These are phyloP conservation scores for Helicostylum pulchrum DNA, from an alignment of 192 early-diverging fungal genomes.

Conservation along the genomic window DNA sequence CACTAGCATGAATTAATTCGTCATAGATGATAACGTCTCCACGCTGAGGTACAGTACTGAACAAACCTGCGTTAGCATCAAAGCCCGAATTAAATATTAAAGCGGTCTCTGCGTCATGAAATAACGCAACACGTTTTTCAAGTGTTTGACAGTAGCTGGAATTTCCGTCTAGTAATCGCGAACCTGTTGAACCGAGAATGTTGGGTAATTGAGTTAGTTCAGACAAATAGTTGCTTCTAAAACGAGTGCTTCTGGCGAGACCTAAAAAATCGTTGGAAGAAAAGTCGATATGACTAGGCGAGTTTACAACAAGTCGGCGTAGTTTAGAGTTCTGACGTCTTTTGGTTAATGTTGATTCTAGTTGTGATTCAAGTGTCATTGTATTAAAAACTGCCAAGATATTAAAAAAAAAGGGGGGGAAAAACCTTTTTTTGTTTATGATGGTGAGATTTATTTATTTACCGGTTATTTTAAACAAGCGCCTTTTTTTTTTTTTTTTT, in stretches of 20 bases:
- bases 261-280: slow-evolving; percentile 84
- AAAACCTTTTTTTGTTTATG: not conserved
- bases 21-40: slow-evolving; percentile 69
- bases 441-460: no score
- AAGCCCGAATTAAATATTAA: slow-evolving; percentile 85
- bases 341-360: slow-evolving; percentile 18
- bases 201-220: slow-evolving; percentile 41
- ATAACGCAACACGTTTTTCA: slow-evolving; percentile 60
- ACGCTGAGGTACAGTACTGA: slow-evolving; percentile 61
- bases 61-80: slow-evolving; percentile 76
- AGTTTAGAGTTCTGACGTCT: slow-evolving; percentile 29
- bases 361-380: slow-evolving; percentile 12
- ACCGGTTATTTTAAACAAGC: no score
- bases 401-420: not conserved
- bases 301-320: slow-evolving; percentile 46
- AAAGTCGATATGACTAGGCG: slow-evolving; percentile 57
- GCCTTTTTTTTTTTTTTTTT: no score
- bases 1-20: slow-evolving; percentile 74
- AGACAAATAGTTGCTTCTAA: slow-evolving; percentile 43
- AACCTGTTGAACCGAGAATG: slow-evolving; percentile 71
- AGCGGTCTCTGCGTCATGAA: slow-evolving; percentile 55
- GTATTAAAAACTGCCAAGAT: not conserved
- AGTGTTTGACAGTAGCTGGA: slow-evolving; percentile 58
- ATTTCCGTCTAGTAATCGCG: slow-evolving; percentile 72
- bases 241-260: slow-evolving; percentile 48